A percentile compares a stretch with the other conserved stretches of the same genome.
Evolutionary conservation across 176 grass and related monocot species (phyloP).

Genomic region (Bonia amplexicaulis): DNA sequence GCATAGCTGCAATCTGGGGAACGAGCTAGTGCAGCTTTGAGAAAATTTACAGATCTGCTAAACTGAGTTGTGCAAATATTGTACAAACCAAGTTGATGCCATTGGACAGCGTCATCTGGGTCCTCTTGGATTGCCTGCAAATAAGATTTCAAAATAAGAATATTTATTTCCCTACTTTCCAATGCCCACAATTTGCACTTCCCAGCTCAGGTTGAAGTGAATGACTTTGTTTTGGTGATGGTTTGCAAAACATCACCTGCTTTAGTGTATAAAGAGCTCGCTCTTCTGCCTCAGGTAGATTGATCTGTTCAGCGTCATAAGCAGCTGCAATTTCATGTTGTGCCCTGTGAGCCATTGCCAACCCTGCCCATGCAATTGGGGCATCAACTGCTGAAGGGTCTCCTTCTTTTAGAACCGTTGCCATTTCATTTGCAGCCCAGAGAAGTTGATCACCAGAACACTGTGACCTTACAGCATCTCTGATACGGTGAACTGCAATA

Average conservation of each 20-base stretch:
- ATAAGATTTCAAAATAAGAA: constrained; percentile 21
- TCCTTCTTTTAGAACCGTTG: constrained; percentile 88
- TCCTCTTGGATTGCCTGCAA: constrained; percentile 91
- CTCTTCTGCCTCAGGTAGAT: constrained; percentile 70
- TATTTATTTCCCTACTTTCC: neutral
- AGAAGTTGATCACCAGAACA: constrained; percentile 75
- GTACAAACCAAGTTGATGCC: constrained; percentile 98
- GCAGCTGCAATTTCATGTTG: constrained; percentile 85
- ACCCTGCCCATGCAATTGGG: constrained; percentile 89
- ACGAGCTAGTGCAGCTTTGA: constrained; percentile 83
- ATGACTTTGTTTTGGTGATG: neutral
- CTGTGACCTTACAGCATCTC: constrained; percentile 76
- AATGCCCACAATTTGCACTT: neutral
- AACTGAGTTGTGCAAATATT: constrained; percentile 81
- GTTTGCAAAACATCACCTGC: constrained; percentile 51
- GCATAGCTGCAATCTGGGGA: constrained; percentile 75
- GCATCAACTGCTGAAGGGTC: constrained; percentile 75
- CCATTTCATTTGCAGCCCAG: constrained; percentile 93
- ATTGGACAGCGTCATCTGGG: constrained; percentile 88
- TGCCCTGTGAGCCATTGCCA: constrained; percentile 83
- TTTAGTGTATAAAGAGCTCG: constrained; percentile 80
- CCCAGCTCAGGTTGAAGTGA: constrained; percentile 12
- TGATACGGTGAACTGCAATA: constrained; percentile 91
- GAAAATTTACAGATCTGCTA: constrained; percentile 75
- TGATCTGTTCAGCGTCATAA: constrained; percentile 47